A percentile compares a stretch with the other conserved stretches of the same genome.
phyloP scores from a whole-genome alignment of 1,284 basidiomycete species.

The Heterobasidion irregulare region DNA sequence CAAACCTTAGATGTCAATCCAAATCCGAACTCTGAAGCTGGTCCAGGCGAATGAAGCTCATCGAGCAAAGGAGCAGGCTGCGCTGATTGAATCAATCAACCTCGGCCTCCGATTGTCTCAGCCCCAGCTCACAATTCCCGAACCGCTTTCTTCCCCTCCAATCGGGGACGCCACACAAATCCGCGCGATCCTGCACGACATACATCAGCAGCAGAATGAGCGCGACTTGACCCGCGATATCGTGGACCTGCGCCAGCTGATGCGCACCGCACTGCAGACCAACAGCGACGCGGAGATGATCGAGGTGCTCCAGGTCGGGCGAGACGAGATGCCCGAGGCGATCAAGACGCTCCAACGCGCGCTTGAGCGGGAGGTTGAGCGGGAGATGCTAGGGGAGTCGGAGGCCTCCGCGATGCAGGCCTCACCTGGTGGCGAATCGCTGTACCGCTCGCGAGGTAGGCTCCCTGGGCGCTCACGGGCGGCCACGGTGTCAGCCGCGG shows the following conservation, averaged over 20 bases:
- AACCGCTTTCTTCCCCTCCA: neutral
- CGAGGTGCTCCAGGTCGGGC: constrained; percentile 50
- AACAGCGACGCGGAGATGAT: constrained; percentile 60
- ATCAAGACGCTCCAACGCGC: constrained; percentile 70
- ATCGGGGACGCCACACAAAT: constrained; percentile 8
- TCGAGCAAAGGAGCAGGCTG: constrained; percentile 20
- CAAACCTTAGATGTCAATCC: constrained; percentile 32
- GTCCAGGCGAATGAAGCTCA: constrained; percentile 32
- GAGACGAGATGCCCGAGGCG: constrained; percentile 70
- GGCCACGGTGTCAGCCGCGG: neutral
- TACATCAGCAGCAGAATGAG: constrained; percentile 42
- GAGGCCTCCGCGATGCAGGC: neutral
- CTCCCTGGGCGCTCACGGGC: neutral
- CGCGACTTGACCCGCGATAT: constrained; percentile 46
- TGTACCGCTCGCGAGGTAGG: neutral
- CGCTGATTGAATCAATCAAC: constrained; percentile 14
- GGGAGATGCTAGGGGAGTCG: constrained; percentile 16
- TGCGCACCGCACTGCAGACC: constrained; percentile 48
- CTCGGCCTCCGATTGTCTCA: neutral
- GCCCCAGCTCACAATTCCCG: neutral
- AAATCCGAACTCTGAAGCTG: constrained; percentile 52
- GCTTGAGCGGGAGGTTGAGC: constrained; percentile 42
- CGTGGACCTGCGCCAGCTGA: constrained; percentile 46
- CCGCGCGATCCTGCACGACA: constrained; percentile 22
- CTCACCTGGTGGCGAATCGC: neutral